Evolutionary conservation across 768 basidiomycete genomes (phyloP), one percentile per base, ranked within the genome.

Genomic region (Russula sp.): DNA sequence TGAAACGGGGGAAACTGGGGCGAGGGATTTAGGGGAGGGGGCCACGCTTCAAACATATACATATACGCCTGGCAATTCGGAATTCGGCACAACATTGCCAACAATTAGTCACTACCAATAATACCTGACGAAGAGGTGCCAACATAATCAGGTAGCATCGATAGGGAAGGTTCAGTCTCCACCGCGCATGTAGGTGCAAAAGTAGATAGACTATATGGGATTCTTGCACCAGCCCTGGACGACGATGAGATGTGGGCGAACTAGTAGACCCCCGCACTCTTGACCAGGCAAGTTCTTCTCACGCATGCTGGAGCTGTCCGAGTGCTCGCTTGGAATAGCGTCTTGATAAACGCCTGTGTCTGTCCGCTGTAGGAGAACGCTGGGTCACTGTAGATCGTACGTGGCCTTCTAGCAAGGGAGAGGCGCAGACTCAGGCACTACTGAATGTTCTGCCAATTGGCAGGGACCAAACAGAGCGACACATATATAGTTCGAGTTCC

Each of bases 31-130:
- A 6, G 27, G 4, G 27, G 31, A 9, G 39, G 16, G 27, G 32
- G 32, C 5, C 27, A 32, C 18, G 27, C 18, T 44, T 55, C 42
- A 42, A 18, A 42, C 42, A 20, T 20, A 27, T 18, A n/a, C 20
- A 42, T 44, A 35, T 51, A 20, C 14, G 49, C 32, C 48, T 42
- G 18, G 4, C 6, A 53, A 63, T 63, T 63, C 62, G 56, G 56
- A 62, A 57, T 57, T 57, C 62, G 50, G 50, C 27, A 31, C 16
- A 53, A n/a, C n/a, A n/a, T n/a, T n/a, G n/a, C n/a, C n/a, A n/a
- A 20, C 0, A 4, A n/a, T 14, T 2, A 11, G 11, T 7, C 49
- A 4, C 32, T 8, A 11, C 31, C 31, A 11, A 51, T 16, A 18
- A 32, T 51, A 6, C 3, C 50, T 14, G 34, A 52, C 32, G 35